phyloP scores from a whole-genome alignment of 202 grass and related monocot species.

The Saccharum hybrid region DNA sequence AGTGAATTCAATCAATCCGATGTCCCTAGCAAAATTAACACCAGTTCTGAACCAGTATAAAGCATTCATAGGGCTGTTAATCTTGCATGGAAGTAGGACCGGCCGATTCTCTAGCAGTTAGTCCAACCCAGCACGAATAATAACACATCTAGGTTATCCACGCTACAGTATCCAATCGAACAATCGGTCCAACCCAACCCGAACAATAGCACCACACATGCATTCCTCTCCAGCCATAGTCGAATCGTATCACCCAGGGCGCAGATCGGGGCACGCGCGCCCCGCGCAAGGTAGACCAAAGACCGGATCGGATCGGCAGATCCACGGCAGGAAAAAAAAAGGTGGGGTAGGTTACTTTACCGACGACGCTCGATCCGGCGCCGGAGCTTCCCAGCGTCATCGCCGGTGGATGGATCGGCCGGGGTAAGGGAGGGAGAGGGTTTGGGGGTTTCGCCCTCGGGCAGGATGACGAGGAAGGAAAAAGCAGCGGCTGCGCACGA shows the following conservation, averaged over 20 bases:
- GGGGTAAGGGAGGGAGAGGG: neutral
- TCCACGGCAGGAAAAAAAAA: neutral
- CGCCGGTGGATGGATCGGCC: conserved; percentile 15
- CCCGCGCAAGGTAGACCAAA: neutral
- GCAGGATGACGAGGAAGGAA: conserved; percentile 6
- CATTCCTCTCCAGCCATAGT: neutral
- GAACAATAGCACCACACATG: neutral
- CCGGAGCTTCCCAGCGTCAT: conserved; percentile 76
- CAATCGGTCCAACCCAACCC: neutral
- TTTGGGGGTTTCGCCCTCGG: conserved; percentile 33
- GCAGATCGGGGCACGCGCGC: neutral
- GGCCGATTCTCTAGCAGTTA: neutral
- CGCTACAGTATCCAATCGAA: neutral
- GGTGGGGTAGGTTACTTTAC: conserved; percentile 37
- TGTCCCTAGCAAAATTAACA: neutral
- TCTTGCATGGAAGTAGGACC: neutral
- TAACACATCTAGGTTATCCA: neutral
- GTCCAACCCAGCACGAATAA: neutral
- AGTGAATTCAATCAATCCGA: neutral
- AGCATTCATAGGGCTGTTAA: neutral
- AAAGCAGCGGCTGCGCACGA: conserved; percentile 23
- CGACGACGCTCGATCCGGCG: conserved; percentile 66
- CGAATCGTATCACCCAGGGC: neutral
- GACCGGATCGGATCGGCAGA: conserved; percentile 38
- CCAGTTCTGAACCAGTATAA: neutral